phyloP scores from a whole-genome alignment of 2,329 filamentous ascomycete genomes.

The Ophiostoma quercus region DNA sequence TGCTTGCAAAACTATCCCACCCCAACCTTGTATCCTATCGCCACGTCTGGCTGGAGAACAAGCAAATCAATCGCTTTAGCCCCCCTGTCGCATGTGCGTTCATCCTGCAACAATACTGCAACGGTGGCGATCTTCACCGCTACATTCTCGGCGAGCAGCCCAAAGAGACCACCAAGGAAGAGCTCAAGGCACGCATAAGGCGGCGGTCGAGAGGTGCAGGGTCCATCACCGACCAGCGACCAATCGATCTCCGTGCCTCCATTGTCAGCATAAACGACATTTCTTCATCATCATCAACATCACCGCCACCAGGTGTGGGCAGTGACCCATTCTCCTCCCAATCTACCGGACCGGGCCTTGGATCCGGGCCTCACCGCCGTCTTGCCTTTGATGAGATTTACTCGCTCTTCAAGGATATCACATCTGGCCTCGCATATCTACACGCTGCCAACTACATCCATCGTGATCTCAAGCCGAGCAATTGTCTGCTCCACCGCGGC shows the following conservation, averaged over 20 bases:
- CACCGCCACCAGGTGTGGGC: background rate
- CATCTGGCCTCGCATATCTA: slow-evolving; percentile 82
- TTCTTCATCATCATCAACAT: background rate
- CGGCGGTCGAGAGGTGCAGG: slow-evolving; percentile 72
- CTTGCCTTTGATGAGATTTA: slow-evolving; percentile 71
- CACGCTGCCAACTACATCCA: slow-evolving; percentile 93
- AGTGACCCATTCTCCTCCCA: background rate
- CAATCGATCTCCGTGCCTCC: slow-evolving; percentile 40
- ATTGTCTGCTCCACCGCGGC: slow-evolving; percentile 74
- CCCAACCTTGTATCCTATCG: slow-evolving; percentile 94
- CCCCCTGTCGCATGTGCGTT: slow-evolving; percentile 92
- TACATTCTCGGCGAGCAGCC: slow-evolving; percentile 70
- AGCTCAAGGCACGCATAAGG: slow-evolving; percentile 81
- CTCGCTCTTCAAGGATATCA: slow-evolving; percentile 93
- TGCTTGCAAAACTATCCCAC: slow-evolving; percentile 86
- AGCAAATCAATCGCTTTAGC: slow-evolving; percentile 75
- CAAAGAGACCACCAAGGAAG: slow-evolving; percentile 66
- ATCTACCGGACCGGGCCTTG: background rate
- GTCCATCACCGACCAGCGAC: slow-evolving; percentile 47
- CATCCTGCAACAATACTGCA: slow-evolving; percentile 97
- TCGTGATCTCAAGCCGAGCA: slow-evolving; percentile 90
- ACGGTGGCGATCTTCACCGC: slow-evolving; percentile 81
- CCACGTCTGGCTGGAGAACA: slow-evolving; percentile 94
- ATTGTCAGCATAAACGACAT: slow-evolving; percentile 20
- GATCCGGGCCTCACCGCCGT: background rate